Evolutionary conservation across 2,329 filamentous ascomycete species (phyloP).

Genomic region (Alternaria incomplexa): DNA sequence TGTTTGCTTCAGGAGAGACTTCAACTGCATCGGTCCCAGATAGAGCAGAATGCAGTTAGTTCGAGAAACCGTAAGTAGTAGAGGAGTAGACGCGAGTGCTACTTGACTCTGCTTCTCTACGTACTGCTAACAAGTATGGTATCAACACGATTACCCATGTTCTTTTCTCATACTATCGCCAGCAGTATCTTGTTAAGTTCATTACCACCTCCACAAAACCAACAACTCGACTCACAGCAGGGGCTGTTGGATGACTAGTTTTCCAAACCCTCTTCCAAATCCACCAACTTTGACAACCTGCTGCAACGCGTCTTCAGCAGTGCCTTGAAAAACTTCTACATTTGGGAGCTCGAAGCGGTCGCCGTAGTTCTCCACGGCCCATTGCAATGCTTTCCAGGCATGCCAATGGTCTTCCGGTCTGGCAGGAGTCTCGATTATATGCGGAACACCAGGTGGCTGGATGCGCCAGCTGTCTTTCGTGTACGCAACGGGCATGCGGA

Average conservation of each 20-base stretch:
- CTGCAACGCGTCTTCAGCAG: slow-evolving; percentile 4
- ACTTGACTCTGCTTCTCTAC: background rate
- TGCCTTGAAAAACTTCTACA: slow-evolving; percentile 1
- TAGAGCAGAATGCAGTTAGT: background rate
- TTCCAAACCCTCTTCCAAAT: background rate
- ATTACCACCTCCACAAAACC: background rate
- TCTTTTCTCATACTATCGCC: background rate
- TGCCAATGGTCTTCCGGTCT: background rate
- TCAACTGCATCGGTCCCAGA: background rate
- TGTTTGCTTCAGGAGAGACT: background rate
- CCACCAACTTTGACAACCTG: background rate
- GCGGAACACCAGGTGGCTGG: background rate
- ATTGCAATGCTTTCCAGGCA: background rate
- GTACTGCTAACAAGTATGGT: background rate
- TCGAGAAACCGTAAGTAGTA: background rate
- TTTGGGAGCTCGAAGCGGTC: background rate
- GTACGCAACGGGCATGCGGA: background rate
- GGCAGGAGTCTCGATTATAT: background rate
- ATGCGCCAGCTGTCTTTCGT: background rate
- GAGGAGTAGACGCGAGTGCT: background rate
- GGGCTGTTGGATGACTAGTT: slow-evolving; percentile 3
- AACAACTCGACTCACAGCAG: background rate
- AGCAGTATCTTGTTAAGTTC: background rate
- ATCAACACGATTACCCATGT: background rate
- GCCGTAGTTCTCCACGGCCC: slow-evolving; percentile 9